Evolutionary conservation across 2,329 filamentous ascomycete genomes (phyloP), one percentile per base, ranked within the genome.

Genomic region (Cladosporium sp.): DNA sequence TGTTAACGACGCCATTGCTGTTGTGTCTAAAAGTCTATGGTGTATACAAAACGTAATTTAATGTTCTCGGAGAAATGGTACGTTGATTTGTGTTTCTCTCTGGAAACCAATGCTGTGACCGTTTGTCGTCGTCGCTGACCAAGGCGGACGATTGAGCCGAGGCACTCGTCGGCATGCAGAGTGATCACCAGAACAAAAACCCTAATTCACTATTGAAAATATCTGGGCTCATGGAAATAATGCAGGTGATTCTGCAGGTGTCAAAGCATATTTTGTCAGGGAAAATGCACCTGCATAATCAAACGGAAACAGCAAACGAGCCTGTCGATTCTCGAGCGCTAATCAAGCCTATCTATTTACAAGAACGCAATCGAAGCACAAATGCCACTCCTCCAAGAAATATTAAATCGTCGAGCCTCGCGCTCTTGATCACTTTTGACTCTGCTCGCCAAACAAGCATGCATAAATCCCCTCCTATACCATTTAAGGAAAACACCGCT

Each of bases 1-100:
- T 16, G 60, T 25, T 32, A 63, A 32, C 16, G 60, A 63, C 21
- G 60, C 49, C 60, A 63, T 63, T 8, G 51, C 28, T 54, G 34
- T 23, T 53, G 6, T 28, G 30, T 57, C 14, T 39, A 57, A 5
- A 18, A 32, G 18, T 57, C 54, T 57, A 57, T 57, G n/a, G 11
- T 39, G 28, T 54, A 30, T 54, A 54, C 16, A n/a, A 21, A 23
- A 46, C 39, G 39, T 21, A 46, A 21, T 21, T n/a, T 46, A 46
- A 46, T 3, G 8, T n/a, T 21, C n/a, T 46, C 39, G 39, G 39
- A 46, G n/a, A 46, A 23, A 11, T 21, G 39, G 4, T 21, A 21
- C 3, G 7, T 13, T 46, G n/a, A n/a, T 13, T 11, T 46, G n/a
- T 46, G 39, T 21, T 46, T 46, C 39, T 23, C n/a, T 46, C 10